These are phyloP conservation scores for Cercophora samala DNA, from an alignment of 495 filamentous ascomycete species.

Conservation along the genomic window DNA sequence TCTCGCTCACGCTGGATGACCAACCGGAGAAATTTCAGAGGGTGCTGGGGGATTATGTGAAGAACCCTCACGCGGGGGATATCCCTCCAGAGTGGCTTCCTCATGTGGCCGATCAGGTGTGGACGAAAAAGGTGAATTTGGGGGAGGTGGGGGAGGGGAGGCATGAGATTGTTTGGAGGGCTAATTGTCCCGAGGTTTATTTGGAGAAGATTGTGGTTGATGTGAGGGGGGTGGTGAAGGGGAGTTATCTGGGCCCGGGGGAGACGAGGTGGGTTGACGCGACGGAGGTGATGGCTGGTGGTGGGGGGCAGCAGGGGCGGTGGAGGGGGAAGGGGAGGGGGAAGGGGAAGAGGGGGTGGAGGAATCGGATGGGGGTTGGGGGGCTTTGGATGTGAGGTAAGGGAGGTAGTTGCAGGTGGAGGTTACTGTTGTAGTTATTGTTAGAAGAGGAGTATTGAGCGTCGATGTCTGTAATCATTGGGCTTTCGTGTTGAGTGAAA, in stretches of 20 bases:
- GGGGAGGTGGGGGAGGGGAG: slow-evolving; percentile 34
- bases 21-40: slow-evolving; percentile 41
- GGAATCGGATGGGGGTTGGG: not conserved
- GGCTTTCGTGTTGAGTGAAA: too few species aligned
- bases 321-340: not conserved
- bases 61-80: slow-evolving; percentile 36
- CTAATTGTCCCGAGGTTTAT: slow-evolving; percentile 54
- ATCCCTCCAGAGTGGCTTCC: slow-evolving; percentile 51
- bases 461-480: too few species aligned
- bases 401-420: too few species aligned
- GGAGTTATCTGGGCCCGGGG: slow-evolving; percentile 59
- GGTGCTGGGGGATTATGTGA: slow-evolving; percentile 46
- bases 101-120: slow-evolving; percentile 53
- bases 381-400: not conserved
- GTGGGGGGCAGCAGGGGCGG: too few species aligned
- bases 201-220: slow-evolving; percentile 60
- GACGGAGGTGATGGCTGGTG: not conserved
- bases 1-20: slow-evolving; percentile 47
- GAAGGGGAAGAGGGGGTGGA: not conserved
- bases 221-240: slow-evolving; percentile 49
- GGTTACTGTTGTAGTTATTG: too few species aligned
- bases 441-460: too few species aligned
- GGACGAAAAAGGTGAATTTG: slow-evolving; percentile 49
- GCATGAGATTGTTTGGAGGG: slow-evolving; percentile 52
- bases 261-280: slow-evolving; percentile 30